These are phyloP conservation scores for Fragaria ananassa DNA, from an alignment of 306 rosid genomes.

Conservation along the genomic window DNA sequence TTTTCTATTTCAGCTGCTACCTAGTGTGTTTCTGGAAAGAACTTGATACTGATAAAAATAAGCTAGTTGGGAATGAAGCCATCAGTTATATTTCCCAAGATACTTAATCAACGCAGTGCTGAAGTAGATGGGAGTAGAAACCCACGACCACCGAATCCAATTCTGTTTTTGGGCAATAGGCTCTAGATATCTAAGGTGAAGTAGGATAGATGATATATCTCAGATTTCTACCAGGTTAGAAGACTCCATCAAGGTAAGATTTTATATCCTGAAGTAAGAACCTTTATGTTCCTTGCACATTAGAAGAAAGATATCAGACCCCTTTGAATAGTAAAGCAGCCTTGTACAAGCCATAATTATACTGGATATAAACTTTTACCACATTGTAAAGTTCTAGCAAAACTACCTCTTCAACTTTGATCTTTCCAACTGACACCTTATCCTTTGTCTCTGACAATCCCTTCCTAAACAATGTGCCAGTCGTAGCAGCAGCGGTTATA, in stretches of 20 bases:
- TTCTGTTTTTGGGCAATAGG: background rate
- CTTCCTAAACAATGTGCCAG: slow-evolving; percentile 73
- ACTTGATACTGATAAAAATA: background rate
- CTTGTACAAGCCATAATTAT: background rate
- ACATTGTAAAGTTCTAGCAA: slow-evolving; percentile 3
- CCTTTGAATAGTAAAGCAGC: background rate
- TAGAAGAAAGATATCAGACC: background rate
- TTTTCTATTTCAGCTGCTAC: background rate
- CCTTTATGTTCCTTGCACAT: background rate
- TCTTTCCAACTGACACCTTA: slow-evolving; percentile 76
- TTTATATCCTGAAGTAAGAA: background rate
- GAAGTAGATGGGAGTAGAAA: background rate
- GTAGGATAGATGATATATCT: background rate
- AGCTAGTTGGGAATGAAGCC: background rate
- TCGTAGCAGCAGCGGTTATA: slow-evolving; percentile 82
- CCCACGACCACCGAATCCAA: background rate
- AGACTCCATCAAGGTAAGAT: background rate
- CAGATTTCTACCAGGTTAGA: background rate
- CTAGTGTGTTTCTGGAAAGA: background rate
- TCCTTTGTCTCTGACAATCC: slow-evolving; percentile 82
- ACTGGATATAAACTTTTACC: background rate
- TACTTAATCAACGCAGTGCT: background rate
- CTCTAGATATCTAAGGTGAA: background rate
- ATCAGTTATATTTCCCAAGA: background rate
- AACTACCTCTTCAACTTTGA: slow-evolving; percentile 91